Conservation (phyloP, 495 filamentous ascomycete genomes). For the Talaromyces stipitatus region DNA sequence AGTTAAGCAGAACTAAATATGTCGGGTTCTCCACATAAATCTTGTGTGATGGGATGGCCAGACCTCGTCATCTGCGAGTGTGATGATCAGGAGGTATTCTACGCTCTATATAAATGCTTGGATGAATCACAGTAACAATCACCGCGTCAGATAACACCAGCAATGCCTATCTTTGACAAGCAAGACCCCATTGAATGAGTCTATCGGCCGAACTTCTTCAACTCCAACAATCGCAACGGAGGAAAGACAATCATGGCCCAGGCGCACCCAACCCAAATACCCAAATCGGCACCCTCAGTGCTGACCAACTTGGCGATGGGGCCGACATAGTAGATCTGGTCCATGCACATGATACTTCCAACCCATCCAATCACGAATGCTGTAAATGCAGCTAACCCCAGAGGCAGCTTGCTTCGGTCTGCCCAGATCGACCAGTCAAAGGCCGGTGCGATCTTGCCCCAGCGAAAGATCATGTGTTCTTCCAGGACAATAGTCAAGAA, state of each 20-base stretch:
- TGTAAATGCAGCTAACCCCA: conserved; percentile 49
- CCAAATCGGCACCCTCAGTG: conserved; percentile 26
- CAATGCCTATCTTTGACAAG: background rate
- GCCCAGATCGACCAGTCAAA: conserved; percentile 55
- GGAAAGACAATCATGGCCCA: conserved; percentile 40
- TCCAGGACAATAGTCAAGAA: conserved; percentile 45
- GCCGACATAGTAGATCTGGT: conserved; percentile 51
- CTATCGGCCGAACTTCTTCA: conserved; percentile 23
- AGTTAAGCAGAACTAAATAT: no score
- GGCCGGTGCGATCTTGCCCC: conserved; percentile 15
- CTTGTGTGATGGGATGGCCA: no score
- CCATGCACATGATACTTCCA: conserved; percentile 56
- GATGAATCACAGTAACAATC: background rate
- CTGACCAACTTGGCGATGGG: conserved; percentile 43
- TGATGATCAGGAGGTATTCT: no score
- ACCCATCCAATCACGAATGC: conserved; percentile 57
- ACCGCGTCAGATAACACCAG: background rate
- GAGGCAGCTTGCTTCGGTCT: conserved; percentile 39
- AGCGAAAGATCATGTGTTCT: conserved; percentile 45
- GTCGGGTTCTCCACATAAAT: no score
- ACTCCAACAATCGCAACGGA: conserved; percentile 37
- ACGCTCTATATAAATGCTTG: no score
- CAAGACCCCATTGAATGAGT: background rate
- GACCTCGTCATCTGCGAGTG: no score
- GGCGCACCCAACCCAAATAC: conserved; percentile 39